Base-by-base conservation (phyloP, 164 flowering plant genomes). In the Magnolia changhungtana region DNA sequence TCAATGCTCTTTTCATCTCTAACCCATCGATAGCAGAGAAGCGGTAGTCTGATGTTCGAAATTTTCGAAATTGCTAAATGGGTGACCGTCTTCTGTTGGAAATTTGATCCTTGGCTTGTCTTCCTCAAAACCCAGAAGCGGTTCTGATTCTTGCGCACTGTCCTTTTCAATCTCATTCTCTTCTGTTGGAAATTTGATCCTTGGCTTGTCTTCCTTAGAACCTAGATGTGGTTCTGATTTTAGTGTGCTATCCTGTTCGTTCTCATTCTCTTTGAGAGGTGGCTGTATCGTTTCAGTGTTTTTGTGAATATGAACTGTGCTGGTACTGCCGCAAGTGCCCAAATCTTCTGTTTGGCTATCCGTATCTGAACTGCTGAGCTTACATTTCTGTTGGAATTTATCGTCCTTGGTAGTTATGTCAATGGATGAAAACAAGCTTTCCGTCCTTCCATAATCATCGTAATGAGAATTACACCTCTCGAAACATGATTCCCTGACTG, bases 401-500 rank as follows among this genome's bases (percentile, higher is more conserved):
- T 52, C 59, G 19, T 72, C 69, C 45, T 72, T 51, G 18, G 72
- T 64, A 18, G 74, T 37, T 77, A 76, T 6, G 29, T 19, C 7
- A 20, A 23, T 37, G 37, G 68, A 50, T 20, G 73, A 66, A 14
- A 76, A 50, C 67, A 69, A 65, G 64, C 81, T 80, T 67, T 88
- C 87, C 14, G 77, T 63, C 61, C 82, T 64, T 1, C 74, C 84
- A 52, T 79, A 80, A 63, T 78, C 70, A 59, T 21, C 79, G 72
- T 78, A 86, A 11, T 84, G 73, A 6, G 98, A 89, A 76, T 87
- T 85, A 58, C 83, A 80, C 75, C 90, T 89, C 67, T 74, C 89
- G 11, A 51, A 8, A 0, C 87, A 74, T 50, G 87, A 74, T 59
- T 81, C 80, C 59, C 64, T 67, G 63, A 45, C 76, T 69, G 85